These are phyloP conservation scores for Rutstroemia sp. DNA, from an alignment of 2,329 filamentous ascomycete species.

Conservation along the genomic window DNA sequence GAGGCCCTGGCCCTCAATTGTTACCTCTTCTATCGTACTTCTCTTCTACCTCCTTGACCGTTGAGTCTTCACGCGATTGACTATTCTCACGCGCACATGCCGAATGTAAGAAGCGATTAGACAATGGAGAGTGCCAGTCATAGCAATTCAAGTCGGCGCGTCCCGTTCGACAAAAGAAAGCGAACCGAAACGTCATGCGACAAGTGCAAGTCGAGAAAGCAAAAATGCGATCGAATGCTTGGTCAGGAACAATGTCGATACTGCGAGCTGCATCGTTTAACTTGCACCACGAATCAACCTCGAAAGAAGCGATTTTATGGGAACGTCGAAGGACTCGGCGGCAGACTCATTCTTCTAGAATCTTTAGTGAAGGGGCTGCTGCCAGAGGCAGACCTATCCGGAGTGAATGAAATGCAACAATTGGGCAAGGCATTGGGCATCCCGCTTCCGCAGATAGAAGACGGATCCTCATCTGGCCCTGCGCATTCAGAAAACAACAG, in stretches of 20 bases:
- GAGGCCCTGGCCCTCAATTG: too few species aligned
- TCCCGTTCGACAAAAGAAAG: conserved; percentile 37
- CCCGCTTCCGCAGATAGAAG: conserved; percentile 27
- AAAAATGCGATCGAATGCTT: conserved; percentile 36
- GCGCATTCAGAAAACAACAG: conserved; percentile 15
- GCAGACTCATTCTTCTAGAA: conserved; percentile 35
- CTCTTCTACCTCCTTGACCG: too few species aligned
- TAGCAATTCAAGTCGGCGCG: conserved; percentile 23
- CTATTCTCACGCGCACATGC: too few species aligned
- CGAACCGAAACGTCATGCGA: conserved; percentile 37
- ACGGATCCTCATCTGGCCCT: conserved; percentile 9
- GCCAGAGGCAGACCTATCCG: conserved; percentile 36
- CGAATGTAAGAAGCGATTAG: background rate
- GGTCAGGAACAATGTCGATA: conserved; percentile 35
- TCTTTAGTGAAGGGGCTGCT: conserved; percentile 37
- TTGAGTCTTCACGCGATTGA: too few species aligned
- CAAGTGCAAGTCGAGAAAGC: conserved; percentile 39
- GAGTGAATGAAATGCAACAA: conserved; percentile 34
- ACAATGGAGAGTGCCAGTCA: background rate
- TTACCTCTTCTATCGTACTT: too few species aligned
- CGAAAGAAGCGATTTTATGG: conserved; percentile 38
- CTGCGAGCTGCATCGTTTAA: conserved; percentile 34
- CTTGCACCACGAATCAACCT: conserved; percentile 36
- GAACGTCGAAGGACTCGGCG: conserved; percentile 34
- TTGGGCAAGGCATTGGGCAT: conserved; percentile 34